phyloP scores from a whole-genome alignment of 345 rosid species.

The Eucalyptus melliodora region DNA sequence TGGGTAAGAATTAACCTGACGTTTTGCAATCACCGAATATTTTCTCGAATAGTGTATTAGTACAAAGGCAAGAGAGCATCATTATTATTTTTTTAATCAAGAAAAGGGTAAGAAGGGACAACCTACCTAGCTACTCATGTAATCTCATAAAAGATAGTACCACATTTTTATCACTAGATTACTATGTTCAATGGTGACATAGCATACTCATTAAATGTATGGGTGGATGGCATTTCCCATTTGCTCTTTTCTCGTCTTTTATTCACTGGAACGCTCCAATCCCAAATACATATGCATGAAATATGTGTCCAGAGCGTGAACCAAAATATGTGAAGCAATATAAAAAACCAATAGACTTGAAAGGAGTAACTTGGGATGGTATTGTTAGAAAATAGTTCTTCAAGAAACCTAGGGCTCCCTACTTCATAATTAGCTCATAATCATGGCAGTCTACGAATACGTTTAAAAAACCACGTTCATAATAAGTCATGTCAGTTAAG shows the following conservation, averaged over 20 bases:
- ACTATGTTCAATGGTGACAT: not conserved
- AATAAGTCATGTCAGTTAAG: not conserved
- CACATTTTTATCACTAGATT: not conserved
- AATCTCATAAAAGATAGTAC: not conserved
- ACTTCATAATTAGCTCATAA: not conserved
- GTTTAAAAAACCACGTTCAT: not conserved
- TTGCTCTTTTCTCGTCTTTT: not conserved
- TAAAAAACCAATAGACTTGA: not conserved
- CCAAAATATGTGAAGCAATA: not conserved
- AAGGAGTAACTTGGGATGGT: not conserved
- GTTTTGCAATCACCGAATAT: not conserved
- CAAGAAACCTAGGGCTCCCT: not conserved
- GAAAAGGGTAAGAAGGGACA: not conserved
- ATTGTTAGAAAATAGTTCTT: not conserved
- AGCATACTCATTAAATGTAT: not conserved
- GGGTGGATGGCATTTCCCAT: not conserved
- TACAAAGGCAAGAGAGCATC: not conserved
- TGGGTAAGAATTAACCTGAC: not conserved
- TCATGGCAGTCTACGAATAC: not conserved
- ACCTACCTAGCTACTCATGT: not conserved
- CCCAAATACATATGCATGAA: not conserved
- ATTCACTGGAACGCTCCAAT: not conserved
- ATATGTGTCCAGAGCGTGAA: not conserved
- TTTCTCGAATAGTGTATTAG: not conserved
- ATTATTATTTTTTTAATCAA: not conserved